Evolutionary conservation across 2,329 filamentous ascomycete species (phyloP), one percentile per base, ranked within the genome.

Genomic region (Akanthomyces muscarius): DNA sequence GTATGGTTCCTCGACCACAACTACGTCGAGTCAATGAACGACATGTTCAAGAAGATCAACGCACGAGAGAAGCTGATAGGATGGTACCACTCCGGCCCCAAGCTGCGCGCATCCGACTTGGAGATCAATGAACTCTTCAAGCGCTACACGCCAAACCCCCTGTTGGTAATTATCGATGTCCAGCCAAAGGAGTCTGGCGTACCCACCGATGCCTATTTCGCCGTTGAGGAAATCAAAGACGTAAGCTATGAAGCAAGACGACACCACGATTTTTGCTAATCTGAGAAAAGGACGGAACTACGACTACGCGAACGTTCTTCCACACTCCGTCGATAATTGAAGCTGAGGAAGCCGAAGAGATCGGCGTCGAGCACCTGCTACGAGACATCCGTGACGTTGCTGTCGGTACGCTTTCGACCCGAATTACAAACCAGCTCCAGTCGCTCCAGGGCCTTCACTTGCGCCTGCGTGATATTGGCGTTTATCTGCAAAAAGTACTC

Each of bases 11-110:
- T 99, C 68, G 95, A 99, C 77, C 95, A 99, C 84, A 98, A 98
- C 85, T 99, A 97, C 73, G 91, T 99, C 77, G 95, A 99, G 79
- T 91, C 89, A 70, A 99, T 99, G 95, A 96, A 95, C 80, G 95
- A 98, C 78, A 99, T 99, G 95, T 99, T 99, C 86, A 99, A 99
- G 84, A 98, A 98, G 81, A 93, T 99, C 83, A 99, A 99, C 81
- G 95, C 95, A 65, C 85, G 91, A 67, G 95, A 99, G 82, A 98
- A 98, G 87, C 85, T 99, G 76, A 96, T 99, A 84, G 95, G 95
- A 73, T 99, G 95, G 95, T 99, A 99, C 78, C 95, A 99, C 80
- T 96, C 95, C 23, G 95, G 95, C 48, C 95, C 95, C 45, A 99
- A 98, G 83, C 84, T 99, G 72, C 88, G 95, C 74, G 94, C 93